Percentiles rank a stretch among this genome's conserved stretches.
Conservation (phyloP, 352 stramenopile species). For the Hyaloperonospora brassicae region DNA sequence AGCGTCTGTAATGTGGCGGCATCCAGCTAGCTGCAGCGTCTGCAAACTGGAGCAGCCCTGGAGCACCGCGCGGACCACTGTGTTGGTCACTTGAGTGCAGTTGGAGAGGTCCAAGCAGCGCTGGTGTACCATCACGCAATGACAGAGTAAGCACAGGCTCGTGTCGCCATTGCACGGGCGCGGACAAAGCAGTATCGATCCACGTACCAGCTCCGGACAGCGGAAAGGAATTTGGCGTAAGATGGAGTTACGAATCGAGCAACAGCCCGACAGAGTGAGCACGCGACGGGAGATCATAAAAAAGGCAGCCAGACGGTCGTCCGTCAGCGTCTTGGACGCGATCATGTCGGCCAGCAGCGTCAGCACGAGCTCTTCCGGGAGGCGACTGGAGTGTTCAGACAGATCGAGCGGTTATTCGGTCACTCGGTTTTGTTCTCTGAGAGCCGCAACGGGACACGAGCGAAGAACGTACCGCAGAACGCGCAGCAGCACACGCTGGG, state of each 20-base stretch:
- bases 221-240: constrained; percentile 79
- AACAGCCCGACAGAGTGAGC: constrained; percentile 63
- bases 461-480: constrained; percentile 45
- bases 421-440: constrained; percentile 3
- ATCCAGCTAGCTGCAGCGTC: constrained; percentile 76
- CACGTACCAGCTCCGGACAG: constrained; percentile 65
- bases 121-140: constrained; percentile 19
- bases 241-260: constrained; percentile 78
- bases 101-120: constrained; percentile 78
- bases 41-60: constrained; percentile 71
- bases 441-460: not conserved
- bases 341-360: constrained; percentile 68
- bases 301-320: constrained; percentile 76
- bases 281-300: constrained; percentile 71
- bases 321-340: constrained; percentile 59
- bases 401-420: constrained; percentile 1
- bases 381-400: constrained; percentile 27
- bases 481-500: constrained; percentile 44
- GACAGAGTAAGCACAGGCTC: not conserved
- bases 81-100: constrained; percentile 83
- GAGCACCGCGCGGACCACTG: constrained; percentile 69
- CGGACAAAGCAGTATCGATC: not conserved
- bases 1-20: constrained; percentile 79
- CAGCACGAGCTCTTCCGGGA: constrained; percentile 79
- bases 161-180: no score